A percentile compares a stretch with the other conserved stretches of the same genome.
phyloP scores from a whole-genome alignment of 768 basidiomycete species.

The Hypholoma sublateritium region DNA sequence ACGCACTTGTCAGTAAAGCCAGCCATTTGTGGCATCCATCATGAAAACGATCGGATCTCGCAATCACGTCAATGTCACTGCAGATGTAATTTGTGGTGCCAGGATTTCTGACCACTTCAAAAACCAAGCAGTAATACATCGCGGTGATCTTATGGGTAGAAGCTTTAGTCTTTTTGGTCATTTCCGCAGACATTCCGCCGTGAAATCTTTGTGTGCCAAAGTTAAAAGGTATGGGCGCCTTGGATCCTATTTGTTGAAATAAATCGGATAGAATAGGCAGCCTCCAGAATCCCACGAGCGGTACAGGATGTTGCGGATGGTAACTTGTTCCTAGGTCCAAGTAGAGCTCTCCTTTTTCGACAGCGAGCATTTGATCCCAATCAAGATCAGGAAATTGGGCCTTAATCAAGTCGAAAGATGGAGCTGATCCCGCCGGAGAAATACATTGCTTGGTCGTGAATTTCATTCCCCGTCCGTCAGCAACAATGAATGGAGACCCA shows the following conservation, averaged over 20 bases:
- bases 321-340: slow-evolving; percentile 7
- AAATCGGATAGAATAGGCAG: neutral
- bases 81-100: neutral
- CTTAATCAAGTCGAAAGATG: neutral
- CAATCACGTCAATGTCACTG: neutral
- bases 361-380: slow-evolving; percentile 8
- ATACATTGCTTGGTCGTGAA: neutral
- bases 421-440: neutral
- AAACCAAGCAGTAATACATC: neutral
- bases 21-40: neutral
- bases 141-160: neutral
- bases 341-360: slow-evolving; percentile 5
- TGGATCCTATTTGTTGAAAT: neutral
- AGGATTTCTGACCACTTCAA: neutral
- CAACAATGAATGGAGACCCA: neutral
- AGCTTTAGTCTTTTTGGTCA: neutral
- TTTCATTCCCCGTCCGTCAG: neutral
- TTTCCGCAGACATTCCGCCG: slow-evolving; percentile 4
- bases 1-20: neutral
- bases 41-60: neutral
- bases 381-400: slow-evolving; percentile 2
- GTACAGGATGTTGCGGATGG: neutral
- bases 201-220: neutral
- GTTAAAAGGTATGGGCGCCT: neutral
- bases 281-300: slow-evolving; percentile 7